These are phyloP conservation scores for Scheffersomyces segobiensis DNA, from an alignment of 1,139 yeast genomes.

Conservation along the genomic window DNA sequence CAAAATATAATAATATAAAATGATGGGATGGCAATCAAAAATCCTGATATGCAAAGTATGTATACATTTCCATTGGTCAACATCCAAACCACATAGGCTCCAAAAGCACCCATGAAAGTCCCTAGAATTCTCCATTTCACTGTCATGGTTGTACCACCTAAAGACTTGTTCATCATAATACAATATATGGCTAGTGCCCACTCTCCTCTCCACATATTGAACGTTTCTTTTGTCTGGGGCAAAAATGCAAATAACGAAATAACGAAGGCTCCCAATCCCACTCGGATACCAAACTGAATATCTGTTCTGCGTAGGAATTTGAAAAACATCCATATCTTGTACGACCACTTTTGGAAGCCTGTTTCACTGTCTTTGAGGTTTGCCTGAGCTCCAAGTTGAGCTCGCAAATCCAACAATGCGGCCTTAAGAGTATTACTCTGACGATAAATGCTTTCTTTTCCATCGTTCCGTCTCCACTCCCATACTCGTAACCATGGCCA, in stretches of 20 bases:
- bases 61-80: slow-evolving; percentile 57
- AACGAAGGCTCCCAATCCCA: slow-evolving; percentile 73
- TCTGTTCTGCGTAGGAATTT: slow-evolving; percentile 55
- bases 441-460: background rate
- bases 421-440: slow-evolving; percentile 29
- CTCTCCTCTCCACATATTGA: slow-evolving; percentile 73
- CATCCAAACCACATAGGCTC: slow-evolving; percentile 62
- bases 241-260: slow-evolving; percentile 69
- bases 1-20: slow-evolving; percentile 70
- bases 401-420: slow-evolving; percentile 36
- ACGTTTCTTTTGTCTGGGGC: slow-evolving; percentile 52
- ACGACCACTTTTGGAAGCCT: slow-evolving; percentile 8
- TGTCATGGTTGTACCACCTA: slow-evolving; percentile 86
- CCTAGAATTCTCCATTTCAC: slow-evolving; percentile 77
- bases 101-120: slow-evolving; percentile 67
- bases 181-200: slow-evolving; percentile 83
- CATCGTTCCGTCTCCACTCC: slow-evolving; percentile 19
- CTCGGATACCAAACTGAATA: slow-evolving; percentile 76
- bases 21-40: slow-evolving; percentile 60
- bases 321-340: slow-evolving; percentile 32
- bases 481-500: slow-evolving; percentile 60
- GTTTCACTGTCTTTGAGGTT: background rate
- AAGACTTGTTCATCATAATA: slow-evolving; percentile 80
- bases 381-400: slow-evolving; percentile 21
- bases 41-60: slow-evolving; percentile 58